Conservation (phyloP, 1,139 yeast genomes). For the Pichia sp. region DNA sequence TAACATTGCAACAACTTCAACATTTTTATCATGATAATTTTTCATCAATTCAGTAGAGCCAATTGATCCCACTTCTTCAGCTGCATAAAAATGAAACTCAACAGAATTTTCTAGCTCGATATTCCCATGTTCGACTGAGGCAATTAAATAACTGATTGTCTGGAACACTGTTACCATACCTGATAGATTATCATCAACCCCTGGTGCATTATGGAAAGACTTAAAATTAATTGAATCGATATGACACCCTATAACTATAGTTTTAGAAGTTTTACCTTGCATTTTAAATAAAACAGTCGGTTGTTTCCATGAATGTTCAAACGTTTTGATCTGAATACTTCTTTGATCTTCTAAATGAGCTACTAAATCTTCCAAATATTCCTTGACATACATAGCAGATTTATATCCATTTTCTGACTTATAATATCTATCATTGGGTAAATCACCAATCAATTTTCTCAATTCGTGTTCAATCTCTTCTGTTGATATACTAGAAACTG, state of each 20-base stretch:
- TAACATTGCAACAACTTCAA: slow-evolving; percentile 66
- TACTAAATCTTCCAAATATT: slow-evolving; percentile 38
- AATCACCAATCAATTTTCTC: slow-evolving; percentile 24
- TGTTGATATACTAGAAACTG: background rate
- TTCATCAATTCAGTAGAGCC: slow-evolving; percentile 80
- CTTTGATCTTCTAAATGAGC: slow-evolving; percentile 19
- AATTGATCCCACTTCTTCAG: slow-evolving; percentile 87
- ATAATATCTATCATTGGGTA: slow-evolving; percentile 68
- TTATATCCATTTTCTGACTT: slow-evolving; percentile 63
- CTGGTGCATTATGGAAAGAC: slow-evolving; percentile 71
- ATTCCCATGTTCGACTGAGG: background rate
- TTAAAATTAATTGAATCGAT: slow-evolving; percentile 77
- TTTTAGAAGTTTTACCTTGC: slow-evolving; percentile 14
- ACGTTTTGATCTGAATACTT: slow-evolving; percentile 16
- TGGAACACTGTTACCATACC: slow-evolving; percentile 54
- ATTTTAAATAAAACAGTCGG: slow-evolving; percentile 48
- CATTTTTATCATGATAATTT: slow-evolving; percentile 40
- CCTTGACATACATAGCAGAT: slow-evolving; percentile 66
- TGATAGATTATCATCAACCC: slow-evolving; percentile 93
- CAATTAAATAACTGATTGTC: slow-evolving; percentile 4
- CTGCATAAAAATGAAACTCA: slow-evolving; percentile 91
- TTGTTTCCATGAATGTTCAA: slow-evolving; percentile 53
- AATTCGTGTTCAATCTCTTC: slow-evolving; percentile 9
- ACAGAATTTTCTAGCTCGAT: slow-evolving; percentile 49
- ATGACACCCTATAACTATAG: slow-evolving; percentile 80